Percentiles rank a stretch among this genome's conserved stretches.
Conservation (phyloP, 495 filamentous ascomycete species). For the Penicillium subrubescens region DNA sequence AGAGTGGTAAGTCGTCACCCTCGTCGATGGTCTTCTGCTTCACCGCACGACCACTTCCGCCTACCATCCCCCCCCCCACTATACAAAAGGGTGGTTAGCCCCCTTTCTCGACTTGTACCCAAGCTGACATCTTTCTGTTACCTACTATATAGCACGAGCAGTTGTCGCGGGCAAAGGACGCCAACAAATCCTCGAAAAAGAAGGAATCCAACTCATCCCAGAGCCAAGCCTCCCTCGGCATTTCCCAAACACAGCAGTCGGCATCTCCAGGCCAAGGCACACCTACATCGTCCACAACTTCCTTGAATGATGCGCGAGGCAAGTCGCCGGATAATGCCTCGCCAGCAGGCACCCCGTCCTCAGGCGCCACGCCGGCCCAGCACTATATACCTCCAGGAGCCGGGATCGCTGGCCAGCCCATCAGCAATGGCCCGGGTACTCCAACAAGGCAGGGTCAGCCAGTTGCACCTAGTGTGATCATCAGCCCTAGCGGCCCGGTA, state of each 20-base stretch:
- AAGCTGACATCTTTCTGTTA: conserved; percentile 39
- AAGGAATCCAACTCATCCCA: conserved; percentile 79
- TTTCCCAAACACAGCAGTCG: conserved; percentile 58
- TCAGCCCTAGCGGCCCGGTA: conserved; percentile 94
- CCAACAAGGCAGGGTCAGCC: conserved; percentile 67
- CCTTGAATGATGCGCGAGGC: conserved; percentile 81
- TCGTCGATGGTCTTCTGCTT: conserved; percentile 10
- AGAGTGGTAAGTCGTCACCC: conserved; percentile 77
- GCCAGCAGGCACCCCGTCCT: conserved; percentile 38
- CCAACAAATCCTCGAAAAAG: conserved; percentile 93
- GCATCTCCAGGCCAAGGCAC: conserved; percentile 65
- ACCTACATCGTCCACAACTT: conserved; percentile 83
- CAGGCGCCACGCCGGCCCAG: conserved; percentile 34
- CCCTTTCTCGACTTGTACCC: conserved; percentile 12
- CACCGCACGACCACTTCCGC: conserved; percentile 22
- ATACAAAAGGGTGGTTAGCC: conserved; percentile 11
- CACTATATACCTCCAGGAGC: conserved; percentile 37
- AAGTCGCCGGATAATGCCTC: conserved; percentile 70
- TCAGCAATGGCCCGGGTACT: conserved; percentile 64
- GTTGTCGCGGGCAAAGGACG: conserved; percentile 94
- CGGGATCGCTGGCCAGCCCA: conserved; percentile 39
- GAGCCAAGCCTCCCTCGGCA: conserved; percentile 39
- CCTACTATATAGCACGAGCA: conserved; percentile 62
- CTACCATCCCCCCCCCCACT: conserved; percentile 17
- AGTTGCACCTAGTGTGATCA: conserved; percentile 85